Conservation (phyloP, 192 early-diverging fungal species). For the Oehlia diaphana region DNA sequence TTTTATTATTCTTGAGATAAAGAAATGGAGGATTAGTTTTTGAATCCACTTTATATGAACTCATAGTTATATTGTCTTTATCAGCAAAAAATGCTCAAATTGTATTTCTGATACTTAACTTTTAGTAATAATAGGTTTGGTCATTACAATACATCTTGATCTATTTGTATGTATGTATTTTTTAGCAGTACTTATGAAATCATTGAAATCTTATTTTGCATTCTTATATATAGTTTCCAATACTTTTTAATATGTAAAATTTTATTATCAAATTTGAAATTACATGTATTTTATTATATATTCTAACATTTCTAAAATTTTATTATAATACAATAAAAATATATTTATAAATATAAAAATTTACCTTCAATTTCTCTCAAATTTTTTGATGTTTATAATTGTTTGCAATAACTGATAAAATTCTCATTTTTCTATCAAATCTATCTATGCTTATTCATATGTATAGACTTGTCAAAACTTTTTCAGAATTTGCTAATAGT, state of each 20-base stretch:
- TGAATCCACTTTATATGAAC: neutral
- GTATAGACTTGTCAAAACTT: too few relatives aligned
- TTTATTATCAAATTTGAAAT: too few relatives aligned
- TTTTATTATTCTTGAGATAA: neutral
- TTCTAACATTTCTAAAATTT: too few relatives aligned
- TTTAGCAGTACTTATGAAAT: neutral
- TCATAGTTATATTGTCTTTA: neutral
- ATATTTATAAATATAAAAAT: neutral
- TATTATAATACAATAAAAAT: neutral
- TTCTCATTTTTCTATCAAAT: neutral
- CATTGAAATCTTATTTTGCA: neutral
- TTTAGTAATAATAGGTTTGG: neutral
- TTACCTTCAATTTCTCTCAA: neutral
- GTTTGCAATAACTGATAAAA: neutral
- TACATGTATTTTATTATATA: too few relatives aligned
- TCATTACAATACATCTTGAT: neutral
- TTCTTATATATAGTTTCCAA: too few relatives aligned
- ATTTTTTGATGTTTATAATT: neutral
- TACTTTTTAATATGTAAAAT: too few relatives aligned
- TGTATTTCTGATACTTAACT: neutral
- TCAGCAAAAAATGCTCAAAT: constrained; percentile 3
- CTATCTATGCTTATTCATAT: too few relatives aligned
- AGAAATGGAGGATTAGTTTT: neutral
- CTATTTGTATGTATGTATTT: neutral
- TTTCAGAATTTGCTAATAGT: too few relatives aligned